These are phyloP conservation scores for Rugosomyces carneus DNA, from an alignment of 1,284 basidiomycete genomes.

Conservation along the genomic window DNA sequence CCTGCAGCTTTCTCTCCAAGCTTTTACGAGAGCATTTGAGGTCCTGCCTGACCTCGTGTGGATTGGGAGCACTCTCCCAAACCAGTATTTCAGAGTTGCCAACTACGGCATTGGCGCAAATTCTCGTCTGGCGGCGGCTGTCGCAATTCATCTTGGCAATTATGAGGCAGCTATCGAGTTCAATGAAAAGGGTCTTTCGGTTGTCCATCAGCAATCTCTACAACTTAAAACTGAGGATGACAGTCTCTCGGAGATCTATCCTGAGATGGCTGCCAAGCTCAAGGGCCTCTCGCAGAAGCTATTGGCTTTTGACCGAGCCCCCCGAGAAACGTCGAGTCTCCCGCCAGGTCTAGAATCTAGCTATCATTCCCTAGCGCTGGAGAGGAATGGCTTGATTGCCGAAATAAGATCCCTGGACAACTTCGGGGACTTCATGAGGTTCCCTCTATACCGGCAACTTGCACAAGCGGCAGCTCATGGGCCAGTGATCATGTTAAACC, in stretches of 20 bases:
- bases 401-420: constrained; percentile 12
- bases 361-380: constrained; percentile 1
- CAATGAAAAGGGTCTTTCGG: constrained; percentile 8
- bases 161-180: constrained; percentile 5
- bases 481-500: constrained; percentile 17
- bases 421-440: constrained; percentile 16
- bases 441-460: constrained; percentile 11
- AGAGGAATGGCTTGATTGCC: constrained; percentile 13
- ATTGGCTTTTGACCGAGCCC: not conserved
- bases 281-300: constrained; percentile 1
- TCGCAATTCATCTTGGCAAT: not conserved
- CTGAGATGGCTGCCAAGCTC: not conserved
- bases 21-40: constrained; percentile 4
- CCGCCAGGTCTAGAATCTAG: not conserved
- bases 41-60: constrained; percentile 9
- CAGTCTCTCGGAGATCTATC: not conserved
- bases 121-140: constrained; percentile 1
- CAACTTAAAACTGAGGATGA: not conserved
- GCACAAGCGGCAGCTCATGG: constrained; percentile 13
- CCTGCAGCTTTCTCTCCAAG: constrained; percentile 1
- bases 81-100: not conserved
- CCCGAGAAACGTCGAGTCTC: not conserved
- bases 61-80: constrained; percentile 5
- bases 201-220: constrained; percentile 4
- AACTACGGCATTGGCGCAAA: not conserved